Base-by-base conservation (phyloP, 371 early-diverging fungal species). In the Circinella minor region DNA sequence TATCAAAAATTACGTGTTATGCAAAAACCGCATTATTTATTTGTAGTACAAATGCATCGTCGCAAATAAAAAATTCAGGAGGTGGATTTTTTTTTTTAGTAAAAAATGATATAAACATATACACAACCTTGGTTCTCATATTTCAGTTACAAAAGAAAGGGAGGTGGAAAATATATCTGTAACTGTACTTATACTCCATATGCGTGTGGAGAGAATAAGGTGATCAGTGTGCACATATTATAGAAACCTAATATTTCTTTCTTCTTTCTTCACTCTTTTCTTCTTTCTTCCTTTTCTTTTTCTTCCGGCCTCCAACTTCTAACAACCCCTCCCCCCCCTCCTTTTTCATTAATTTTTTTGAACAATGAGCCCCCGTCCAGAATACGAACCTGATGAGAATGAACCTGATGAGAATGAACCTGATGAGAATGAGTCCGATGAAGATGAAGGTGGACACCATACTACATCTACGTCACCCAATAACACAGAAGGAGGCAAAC, bases 381-480 rank as follows among this genome's bases (percentile, higher is more conserved):
- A 51, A 17, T 27, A 65, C 5, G 68, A 67, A 36, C 68, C 61
- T 20, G 68, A 67, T 38, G 68, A 51, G 27, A 18, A 65, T 6
- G 68, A 67, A 36, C 68, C 61, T 11, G 68, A 67, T 51, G 68
- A 67, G 27, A 67, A 67, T 38, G 65, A 65, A 54, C 68, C 61
- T 43, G 68, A 67, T 51, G 68, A 67, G 43, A 67, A 67, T 49
- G 68, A 67, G n/a, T 61, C 68, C 15, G 68, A 67, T 61, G 68
- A 67, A 18, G 61, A 67, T 49, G 67, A 66, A 47, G 38, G 57
- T 14, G 55, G 55, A 14, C 17, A 57, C 39, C 59, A 54, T 9
- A 66, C 20, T 14, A 37, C 34, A 13, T 0, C 27, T 13, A 10
- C 47, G 27, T 34, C 63, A 13, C 63, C 63, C 20, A 61, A 37